These are phyloP conservation scores for Cladosporium velox DNA, from an alignment of 2,329 filamentous ascomycete species.

Conservation along the genomic window DNA sequence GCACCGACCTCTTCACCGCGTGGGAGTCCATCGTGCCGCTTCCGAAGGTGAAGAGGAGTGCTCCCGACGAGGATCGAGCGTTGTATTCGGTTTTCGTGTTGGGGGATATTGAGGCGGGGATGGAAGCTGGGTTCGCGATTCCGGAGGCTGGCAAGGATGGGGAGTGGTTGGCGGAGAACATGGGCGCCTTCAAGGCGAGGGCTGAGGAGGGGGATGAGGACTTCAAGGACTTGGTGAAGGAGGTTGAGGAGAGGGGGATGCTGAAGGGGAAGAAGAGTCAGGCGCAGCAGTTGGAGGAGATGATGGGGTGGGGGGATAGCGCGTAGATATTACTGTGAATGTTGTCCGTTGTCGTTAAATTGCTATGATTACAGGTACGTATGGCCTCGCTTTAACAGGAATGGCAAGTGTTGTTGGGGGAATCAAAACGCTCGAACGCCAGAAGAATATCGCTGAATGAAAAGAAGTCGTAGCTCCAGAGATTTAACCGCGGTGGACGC, in stretches of 20 bases:
- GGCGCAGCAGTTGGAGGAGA: conserved; percentile 32
- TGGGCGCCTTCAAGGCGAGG: conserved; percentile 37
- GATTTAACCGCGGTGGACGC: conserved; percentile 25
- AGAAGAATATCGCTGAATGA: not conserved
- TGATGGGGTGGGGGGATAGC: conserved; percentile 34
- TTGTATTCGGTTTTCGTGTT: conserved; percentile 31
- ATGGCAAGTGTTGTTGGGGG: not conserved
- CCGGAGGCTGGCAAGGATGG: conserved; percentile 37
- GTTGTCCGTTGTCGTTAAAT: not conserved
- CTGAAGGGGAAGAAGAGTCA: conserved; percentile 26
- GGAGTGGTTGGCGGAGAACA: conserved; percentile 39
- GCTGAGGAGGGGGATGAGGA: conserved; percentile 40
- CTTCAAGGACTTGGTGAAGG: conserved; percentile 36
- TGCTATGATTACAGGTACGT: conserved; percentile 24
- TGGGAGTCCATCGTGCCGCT: conserved; percentile 37
- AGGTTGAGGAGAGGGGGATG: conserved; percentile 36
- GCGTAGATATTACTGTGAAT: conserved; percentile 3
- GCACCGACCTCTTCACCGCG: conserved; percentile 27
- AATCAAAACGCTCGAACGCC: conserved; percentile 19
- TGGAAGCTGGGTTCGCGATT: conserved; percentile 37
- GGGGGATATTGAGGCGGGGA: conserved; percentile 35
- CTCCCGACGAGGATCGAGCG: conserved; percentile 26
- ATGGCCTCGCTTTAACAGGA: not conserved
- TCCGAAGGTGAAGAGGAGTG: conserved; percentile 27
- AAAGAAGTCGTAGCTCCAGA: not conserved